phyloP scores from a whole-genome alignment of 169 alveolate genomes.

The Plasmodium berghei region DNA sequence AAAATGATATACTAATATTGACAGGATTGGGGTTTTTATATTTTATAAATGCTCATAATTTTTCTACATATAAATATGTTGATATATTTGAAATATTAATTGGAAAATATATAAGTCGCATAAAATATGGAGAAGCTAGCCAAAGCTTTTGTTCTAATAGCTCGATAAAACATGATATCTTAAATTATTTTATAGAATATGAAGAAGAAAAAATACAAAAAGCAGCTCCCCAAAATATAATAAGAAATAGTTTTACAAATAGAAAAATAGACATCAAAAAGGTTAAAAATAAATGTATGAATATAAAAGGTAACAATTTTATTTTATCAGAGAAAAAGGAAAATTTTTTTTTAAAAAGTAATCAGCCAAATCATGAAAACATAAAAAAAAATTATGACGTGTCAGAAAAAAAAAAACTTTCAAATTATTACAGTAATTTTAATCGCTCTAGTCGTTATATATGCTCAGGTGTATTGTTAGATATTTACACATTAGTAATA shows the following conservation, averaged over 20 bases:
- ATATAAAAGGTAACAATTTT: neutral
- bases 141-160: neutral
- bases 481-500: constrained; percentile 33
- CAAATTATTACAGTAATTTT: neutral
- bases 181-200: no score
- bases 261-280: neutral
- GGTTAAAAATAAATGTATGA: neutral
- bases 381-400: neutral
- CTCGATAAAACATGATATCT: neutral
- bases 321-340: neutral
- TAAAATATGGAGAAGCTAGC: neutral
- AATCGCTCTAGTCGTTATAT: neutral
- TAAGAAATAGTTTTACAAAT: neutral
- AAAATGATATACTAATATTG: constrained; percentile 25
- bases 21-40: constrained; percentile 28
- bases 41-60: constrained; percentile 37
- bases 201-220: neutral
- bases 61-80: constrained; percentile 1
- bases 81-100: constrained; percentile 13
- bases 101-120: neutral
- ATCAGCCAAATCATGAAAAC: no score
- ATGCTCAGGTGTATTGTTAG: constrained; percentile 14
- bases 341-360: neutral
- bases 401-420: no score
- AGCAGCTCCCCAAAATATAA: neutral